Conservation (phyloP, 2,329 filamentous ascomycete genomes). For the Penicillium sp. region DNA sequence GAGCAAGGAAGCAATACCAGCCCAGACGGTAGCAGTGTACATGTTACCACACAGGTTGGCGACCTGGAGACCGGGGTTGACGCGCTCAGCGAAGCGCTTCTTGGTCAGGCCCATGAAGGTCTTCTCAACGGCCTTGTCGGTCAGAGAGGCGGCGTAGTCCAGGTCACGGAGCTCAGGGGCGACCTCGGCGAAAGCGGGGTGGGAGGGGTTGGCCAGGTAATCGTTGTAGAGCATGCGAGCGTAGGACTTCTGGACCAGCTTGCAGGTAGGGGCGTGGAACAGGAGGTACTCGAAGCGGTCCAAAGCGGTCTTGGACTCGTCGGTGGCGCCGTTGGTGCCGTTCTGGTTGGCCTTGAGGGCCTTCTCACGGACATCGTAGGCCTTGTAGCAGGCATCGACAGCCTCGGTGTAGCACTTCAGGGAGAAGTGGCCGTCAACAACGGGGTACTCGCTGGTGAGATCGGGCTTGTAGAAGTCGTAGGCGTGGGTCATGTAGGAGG, state of each 20-base stretch:
- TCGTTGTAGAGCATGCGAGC: slow-evolving; percentile 83
- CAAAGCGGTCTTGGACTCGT: slow-evolving; percentile 61
- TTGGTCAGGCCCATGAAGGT: slow-evolving; percentile 81
- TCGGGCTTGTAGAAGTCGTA: slow-evolving; percentile 94
- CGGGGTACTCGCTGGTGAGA: slow-evolving; percentile 81
- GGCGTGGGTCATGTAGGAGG: slow-evolving; percentile 77
- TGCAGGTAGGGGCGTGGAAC: slow-evolving; percentile 86
- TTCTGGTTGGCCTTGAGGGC: slow-evolving; percentile 53
- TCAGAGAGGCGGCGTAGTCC: slow-evolving; percentile 76
- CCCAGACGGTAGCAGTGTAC: slow-evolving; percentile 63
- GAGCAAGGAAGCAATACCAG: slow-evolving; percentile 61
- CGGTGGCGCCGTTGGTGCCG: slow-evolving; percentile 50
- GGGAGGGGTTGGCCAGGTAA: slow-evolving; percentile 70
- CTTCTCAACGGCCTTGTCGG: slow-evolving; percentile 83
- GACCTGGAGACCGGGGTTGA: slow-evolving; percentile 71
- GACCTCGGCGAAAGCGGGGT: slow-evolving; percentile 70
- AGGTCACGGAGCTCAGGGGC: slow-evolving; percentile 74
- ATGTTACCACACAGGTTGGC: slow-evolving; percentile 73
- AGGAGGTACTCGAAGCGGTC: slow-evolving; percentile 82
- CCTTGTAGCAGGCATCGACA: slow-evolving; percentile 77
- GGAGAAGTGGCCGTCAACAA: slow-evolving; percentile 82
- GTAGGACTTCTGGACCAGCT: slow-evolving; percentile 83
- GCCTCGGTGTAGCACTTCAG: slow-evolving; percentile 79
- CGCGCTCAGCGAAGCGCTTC: slow-evolving; percentile 79
- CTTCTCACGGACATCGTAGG: slow-evolving; percentile 73